phyloP scores from a whole-genome alignment of 1,284 basidiomycete genomes.

The Trichosporon coremiiforme region DNA sequence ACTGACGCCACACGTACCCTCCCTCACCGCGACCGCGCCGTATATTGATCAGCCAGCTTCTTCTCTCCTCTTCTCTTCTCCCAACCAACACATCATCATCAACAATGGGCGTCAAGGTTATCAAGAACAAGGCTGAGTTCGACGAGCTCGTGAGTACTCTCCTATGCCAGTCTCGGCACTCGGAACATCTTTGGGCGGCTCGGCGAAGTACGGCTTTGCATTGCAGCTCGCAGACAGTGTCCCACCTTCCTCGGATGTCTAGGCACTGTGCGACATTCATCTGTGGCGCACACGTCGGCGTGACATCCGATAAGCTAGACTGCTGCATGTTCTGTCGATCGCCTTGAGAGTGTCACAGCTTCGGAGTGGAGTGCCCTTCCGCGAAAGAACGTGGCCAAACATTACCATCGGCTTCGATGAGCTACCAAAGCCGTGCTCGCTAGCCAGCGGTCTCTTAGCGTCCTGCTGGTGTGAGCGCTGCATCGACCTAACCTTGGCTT shows the following conservation, averaged over 20 bases:
- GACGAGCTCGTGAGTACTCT: conserved; percentile 58
- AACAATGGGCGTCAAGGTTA: conserved; percentile 59
- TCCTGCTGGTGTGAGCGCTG: neutral
- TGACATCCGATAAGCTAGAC: neutral
- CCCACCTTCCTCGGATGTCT: neutral
- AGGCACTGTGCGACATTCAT: neutral
- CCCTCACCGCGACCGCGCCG: neutral
- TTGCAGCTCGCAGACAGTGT: neutral
- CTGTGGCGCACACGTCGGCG: neutral
- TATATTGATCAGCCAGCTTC: neutral
- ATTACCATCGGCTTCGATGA: neutral
- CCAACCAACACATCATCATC: conserved; percentile 9
- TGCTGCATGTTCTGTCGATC: too few relatives aligned
- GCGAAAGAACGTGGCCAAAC: neutral
- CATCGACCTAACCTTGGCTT: neutral
- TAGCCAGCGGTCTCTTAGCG: neutral
- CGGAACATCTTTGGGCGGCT: neutral
- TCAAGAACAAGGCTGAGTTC: conserved; percentile 64
- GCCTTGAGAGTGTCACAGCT: neutral
- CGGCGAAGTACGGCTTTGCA: neutral
- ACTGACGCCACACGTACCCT: conserved; percentile 10
- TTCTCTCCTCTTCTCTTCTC: conserved; percentile 10
- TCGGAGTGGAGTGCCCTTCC: neutral
- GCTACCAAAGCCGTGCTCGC: neutral
- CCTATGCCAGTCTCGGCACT: neutral